Evolutionary conservation across 805 yeast species (phyloP).

Genomic region (Clavispora vitiphila): DNA sequence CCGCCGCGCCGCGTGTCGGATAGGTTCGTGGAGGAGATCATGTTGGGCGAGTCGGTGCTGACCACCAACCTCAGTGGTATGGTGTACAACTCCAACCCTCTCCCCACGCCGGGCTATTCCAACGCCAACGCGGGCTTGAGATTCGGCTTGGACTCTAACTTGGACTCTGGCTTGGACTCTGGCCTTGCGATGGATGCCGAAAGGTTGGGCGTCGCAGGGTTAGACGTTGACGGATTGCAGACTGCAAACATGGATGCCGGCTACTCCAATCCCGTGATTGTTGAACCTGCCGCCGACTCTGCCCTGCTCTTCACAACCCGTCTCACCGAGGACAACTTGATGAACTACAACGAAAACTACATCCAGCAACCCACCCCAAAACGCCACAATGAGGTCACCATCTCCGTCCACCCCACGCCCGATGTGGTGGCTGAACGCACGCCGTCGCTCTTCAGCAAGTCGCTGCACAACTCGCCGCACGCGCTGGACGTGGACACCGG

Average conservation of each 20-base stretch:
- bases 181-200: too few relatives aligned
- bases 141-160: too few relatives aligned
- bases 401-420: slow-evolving; percentile 18
- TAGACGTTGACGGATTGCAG: too few relatives aligned
- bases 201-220: too few relatives aligned
- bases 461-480: slow-evolving; percentile 32
- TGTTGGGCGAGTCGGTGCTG: slow-evolving; percentile 36
- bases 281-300: not conserved
- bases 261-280: not conserved
- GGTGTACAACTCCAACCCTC: not conserved
- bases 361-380: not conserved
- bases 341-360: slow-evolving; percentile 11
- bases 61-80: slow-evolving; percentile 25
- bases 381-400: slow-evolving; percentile 10
- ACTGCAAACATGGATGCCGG: too few relatives aligned
- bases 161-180: too few relatives aligned
- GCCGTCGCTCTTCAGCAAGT: slow-evolving; percentile 53
- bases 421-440: slow-evolving; percentile 39
- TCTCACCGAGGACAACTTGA: slow-evolving; percentile 16
- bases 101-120: too few relatives aligned
- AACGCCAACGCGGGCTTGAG: too few relatives aligned
- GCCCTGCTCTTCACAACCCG: not conserved
- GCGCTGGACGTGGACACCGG: slow-evolving; percentile 23
- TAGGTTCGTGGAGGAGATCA: slow-evolving; percentile 31
- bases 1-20: slow-evolving; percentile 3